Evolutionary conservation across 192 early-diverging fungal species (phyloP), one percentile per base, ranked within the genome.

Genomic region (Entomortierella lignicola): DNA sequence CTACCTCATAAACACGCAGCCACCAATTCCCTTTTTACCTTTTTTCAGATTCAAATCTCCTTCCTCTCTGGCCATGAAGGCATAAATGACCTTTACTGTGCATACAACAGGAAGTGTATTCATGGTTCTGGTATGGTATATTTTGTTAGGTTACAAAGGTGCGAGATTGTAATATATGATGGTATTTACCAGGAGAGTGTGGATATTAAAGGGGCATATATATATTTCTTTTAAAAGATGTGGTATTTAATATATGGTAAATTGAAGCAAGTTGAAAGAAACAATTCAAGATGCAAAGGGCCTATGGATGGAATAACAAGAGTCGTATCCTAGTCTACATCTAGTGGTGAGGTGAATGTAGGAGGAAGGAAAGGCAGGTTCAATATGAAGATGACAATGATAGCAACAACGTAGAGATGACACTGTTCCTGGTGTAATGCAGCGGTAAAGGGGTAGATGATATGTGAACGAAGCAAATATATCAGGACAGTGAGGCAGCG

Each of bases 11-110:
- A n/a, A n/a, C n/a, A n/a, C n/a, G n/a, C n/a, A n/a, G 8, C 15
- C 30, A 4, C 12, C 2, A n/a, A n/a, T n/a, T n/a, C n/a, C 3
- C 31, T 41, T 2, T 11, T 63, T 70, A 79, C 75, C 75, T 66
- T 79, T 79, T 17, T 66, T 65, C 1, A 79, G 32, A 18, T 54
- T 60, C 10, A 79, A 52, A 47, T 79, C 75, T 13, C 67, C 75
- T 18, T 64, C 67, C 41, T 79, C 75, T 50, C 30, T 64, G 1
- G 75, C 67, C 50, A 66, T 64, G 61, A 29, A 79, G n/a, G 75
- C 55, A 42, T 79, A 70, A 20, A 79, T 43, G 27, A 53, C 75
- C 31, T 26, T 63, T 48, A 79, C 75, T 6, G 75, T 79, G 57
- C 67, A 69, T 26, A 79, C 26, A 23, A 70, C 57, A 1, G 75